These are phyloP conservation scores for Cyclotella distinguenda DNA, from an alignment of 108 stramenopile species.

Conservation along the genomic window DNA sequence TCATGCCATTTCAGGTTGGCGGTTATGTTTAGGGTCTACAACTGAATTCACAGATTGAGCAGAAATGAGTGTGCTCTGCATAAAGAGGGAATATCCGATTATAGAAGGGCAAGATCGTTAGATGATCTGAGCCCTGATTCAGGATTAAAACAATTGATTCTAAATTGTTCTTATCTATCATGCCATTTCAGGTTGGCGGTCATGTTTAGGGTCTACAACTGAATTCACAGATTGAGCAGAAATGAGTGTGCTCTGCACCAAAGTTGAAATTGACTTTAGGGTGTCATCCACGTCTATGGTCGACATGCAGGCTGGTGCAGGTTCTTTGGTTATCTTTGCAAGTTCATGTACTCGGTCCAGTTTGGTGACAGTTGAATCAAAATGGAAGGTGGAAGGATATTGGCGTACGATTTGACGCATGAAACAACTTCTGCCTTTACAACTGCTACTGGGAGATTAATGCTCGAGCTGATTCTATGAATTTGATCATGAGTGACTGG, in stretches of 20 bases:
- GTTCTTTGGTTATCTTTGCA: constrained; percentile 7
- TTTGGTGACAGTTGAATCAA: constrained; percentile 26
- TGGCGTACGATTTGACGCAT: constrained; percentile 27
- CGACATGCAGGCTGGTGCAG: background rate
- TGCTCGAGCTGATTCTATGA: constrained; percentile 3
- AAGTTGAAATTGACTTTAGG: constrained; percentile 15
- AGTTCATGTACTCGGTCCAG: constrained; percentile 8
- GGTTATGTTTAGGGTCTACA: too few relatives aligned
- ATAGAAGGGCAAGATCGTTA: too few relatives aligned
- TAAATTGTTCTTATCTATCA: too few relatives aligned
- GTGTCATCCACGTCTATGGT: background rate
- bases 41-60: constrained; percentile 45
- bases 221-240: constrained; percentile 44
- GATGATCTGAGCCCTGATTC: too few relatives aligned
- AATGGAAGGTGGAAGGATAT: constrained; percentile 26
- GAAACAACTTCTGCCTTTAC: constrained; percentile 20
- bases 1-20: too few relatives aligned
- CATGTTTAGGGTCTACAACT: too few relatives aligned
- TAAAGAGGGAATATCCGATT: too few relatives aligned
- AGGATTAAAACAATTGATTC: too few relatives aligned
- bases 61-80: constrained; percentile 37
- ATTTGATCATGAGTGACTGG: constrained; percentile 27
- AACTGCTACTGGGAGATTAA: constrained; percentile 11
- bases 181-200: too few relatives aligned
- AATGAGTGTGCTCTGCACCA: constrained; percentile 36